These are phyloP conservation scores for Candida vartiovaarae DNA, from an alignment of 805 yeast genomes.

Conservation along the genomic window DNA sequence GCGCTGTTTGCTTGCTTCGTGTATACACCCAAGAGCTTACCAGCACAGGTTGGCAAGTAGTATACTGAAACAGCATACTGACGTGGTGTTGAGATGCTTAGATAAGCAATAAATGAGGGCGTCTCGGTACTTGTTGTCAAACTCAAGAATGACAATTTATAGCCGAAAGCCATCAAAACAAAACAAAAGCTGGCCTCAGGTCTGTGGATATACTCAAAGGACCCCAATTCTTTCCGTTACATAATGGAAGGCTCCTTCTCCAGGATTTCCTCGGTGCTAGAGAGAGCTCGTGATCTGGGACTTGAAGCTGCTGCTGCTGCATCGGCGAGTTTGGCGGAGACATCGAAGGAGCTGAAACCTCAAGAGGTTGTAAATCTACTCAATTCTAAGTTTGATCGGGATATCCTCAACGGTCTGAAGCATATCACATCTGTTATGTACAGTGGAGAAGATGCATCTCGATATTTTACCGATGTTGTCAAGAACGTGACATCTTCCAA, in stretches of 20 bases:
- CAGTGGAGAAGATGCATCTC: constrained; percentile 28
- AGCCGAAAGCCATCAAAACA: no score
- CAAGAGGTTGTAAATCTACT: constrained; percentile 59
- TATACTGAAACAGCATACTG: no score
- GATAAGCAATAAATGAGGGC: no score
- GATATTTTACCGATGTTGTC: constrained; percentile 77
- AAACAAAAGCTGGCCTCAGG: no score
- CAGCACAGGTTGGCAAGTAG: no score
- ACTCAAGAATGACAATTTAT: no score
- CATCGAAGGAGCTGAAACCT: constrained; percentile 50
- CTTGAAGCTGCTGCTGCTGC: constrained; percentile 82
- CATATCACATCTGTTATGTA: constrained; percentile 42
- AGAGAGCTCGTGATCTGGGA: constrained; percentile 73
- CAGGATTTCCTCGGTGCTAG: constrained; percentile 63
- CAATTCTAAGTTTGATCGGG: constrained; percentile 63
- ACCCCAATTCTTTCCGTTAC: background rate
- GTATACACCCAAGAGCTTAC: no score
- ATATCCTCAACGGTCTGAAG: constrained; percentile 52
- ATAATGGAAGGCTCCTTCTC: constrained; percentile 51
- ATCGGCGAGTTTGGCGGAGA: constrained; percentile 55
- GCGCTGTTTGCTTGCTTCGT: no score
- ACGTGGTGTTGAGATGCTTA: no score
- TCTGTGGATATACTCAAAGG: no score
- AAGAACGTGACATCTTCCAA: constrained; percentile 73
- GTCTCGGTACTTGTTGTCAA: no score